Evolutionary conservation across 1,284 basidiomycete species (phyloP), one percentile per base, ranked within the genome.

Genomic region (Ganoderma meredithae): DNA sequence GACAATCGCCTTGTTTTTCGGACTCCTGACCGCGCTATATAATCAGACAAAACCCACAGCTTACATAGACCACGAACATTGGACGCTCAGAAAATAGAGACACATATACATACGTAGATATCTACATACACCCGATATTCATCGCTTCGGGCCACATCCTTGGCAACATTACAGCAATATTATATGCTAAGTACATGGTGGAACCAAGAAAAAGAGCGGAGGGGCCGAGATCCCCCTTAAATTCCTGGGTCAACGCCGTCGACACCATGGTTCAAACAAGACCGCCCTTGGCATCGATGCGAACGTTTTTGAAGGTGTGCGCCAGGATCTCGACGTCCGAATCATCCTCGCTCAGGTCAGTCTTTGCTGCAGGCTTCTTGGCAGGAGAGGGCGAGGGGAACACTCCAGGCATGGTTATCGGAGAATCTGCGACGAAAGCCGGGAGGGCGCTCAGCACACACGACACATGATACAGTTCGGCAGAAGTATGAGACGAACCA

Each of bases 401-500:
- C 27, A 60, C 64, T 43, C 66, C 69, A 15, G 69, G 66, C 66
- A 71, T 71, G 36, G 62, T 44, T 17, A 70, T 56, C 3, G 84
- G 83, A 6, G 83, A 85, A 67, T 81, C 83, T 84, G 67, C 22
- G 15, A 8, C 36, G 15, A 2, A 15, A 27, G 15, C 12, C 27
- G 27, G 27, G 62, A 25, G 63, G 33, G n/a, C 36, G 15, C 9
- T 62, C 12, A 61, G 9, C 25, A 56, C 31, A 49, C 25, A 55
- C 17, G 41, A 44, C 52, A 15, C 62, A 6, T n/a, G 22, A 49
- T 13, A 53, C 36, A 31, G n/a, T 22, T 36, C 8, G 27, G n/a
- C 12, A 22, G 22, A 63, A 31, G 25, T 10, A 22, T 36, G n/a
- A 53, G 9, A 62, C 73, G 43, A 73, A 88, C 89, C 87, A 80